Evolutionary conservation across 805 yeast species (phyloP).

Genomic region (Yarrowia sp.): DNA sequence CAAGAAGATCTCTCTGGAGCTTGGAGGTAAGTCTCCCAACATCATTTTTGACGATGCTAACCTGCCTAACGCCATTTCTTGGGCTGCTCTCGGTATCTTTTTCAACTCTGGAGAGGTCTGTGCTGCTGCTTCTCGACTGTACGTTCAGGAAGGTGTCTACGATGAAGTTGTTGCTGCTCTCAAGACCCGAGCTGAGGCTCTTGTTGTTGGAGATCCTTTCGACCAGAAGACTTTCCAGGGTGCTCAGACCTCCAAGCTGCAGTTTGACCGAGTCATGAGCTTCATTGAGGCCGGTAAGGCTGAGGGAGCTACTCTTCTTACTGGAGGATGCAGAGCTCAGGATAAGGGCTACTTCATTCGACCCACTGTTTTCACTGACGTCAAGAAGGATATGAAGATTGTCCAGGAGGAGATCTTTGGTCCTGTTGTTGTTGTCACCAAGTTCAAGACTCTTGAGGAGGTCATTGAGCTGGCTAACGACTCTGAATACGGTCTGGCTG

Average conservation of each 20-base stretch:
- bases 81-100: conserved; percentile 76
- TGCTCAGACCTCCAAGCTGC: conserved; percentile 80
- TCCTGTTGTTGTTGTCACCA: conserved; percentile 71
- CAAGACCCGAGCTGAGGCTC: conserved; percentile 48
- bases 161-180: conserved; percentile 66
- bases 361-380: conserved; percentile 77
- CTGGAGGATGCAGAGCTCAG: conserved; percentile 69
- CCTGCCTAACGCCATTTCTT: conserved; percentile 67
- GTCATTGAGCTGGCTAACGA: conserved; percentile 68
- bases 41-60: conserved; percentile 85
- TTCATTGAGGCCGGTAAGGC: conserved; percentile 72
- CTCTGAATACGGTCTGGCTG: conserved; percentile 76
- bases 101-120: conserved; percentile 95
- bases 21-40: conserved; percentile 95
- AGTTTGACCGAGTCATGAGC: conserved; percentile 68
- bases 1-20: conserved; percentile 87
- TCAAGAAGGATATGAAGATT: conserved; percentile 59
- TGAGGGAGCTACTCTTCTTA: conserved; percentile 77
- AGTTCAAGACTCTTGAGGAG: conserved; percentile 65
- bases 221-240: conserved; percentile 75
- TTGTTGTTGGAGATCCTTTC: conserved; percentile 76
- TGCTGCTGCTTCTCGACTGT: conserved; percentile 88
- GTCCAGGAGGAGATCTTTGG: conserved; percentile 85
- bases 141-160: conserved; percentile 79
- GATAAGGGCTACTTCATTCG: conserved; percentile 63